A percentile compares a stretch with the other conserved stretches of the same genome.
Conservation (phyloP, 768 basidiomycete species). For the Suillus paluster region DNA sequence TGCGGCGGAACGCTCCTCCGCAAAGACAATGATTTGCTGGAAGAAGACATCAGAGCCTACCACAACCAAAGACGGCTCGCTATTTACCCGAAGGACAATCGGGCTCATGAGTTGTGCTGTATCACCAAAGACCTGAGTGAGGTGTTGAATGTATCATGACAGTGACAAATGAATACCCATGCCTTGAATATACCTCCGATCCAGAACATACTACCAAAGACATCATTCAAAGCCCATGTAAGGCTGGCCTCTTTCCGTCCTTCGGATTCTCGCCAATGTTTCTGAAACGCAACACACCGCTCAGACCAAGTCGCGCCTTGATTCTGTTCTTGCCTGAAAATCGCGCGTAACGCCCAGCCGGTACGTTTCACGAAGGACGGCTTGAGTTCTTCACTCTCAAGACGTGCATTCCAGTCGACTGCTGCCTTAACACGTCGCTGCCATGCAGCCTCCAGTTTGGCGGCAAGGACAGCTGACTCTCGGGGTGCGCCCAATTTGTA, state of each 20-base stretch:
- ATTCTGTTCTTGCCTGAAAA: slow-evolving; percentile 10
- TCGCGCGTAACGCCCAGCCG: slow-evolving; percentile 41
- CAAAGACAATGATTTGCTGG: slow-evolving; percentile 64
- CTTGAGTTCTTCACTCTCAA: slow-evolving; percentile 48
- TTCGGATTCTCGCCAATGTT: slow-evolving; percentile 48
- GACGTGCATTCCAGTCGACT: slow-evolving; percentile 55
- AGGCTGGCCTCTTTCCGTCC: slow-evolving; percentile 55
- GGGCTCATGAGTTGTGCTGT: slow-evolving; percentile 66
- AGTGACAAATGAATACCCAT: not conserved
- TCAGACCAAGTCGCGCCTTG: slow-evolving; percentile 26
- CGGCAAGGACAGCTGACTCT: slow-evolving; percentile 54
- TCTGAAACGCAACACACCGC: slow-evolving; percentile 37
- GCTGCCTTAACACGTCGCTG: slow-evolving; percentile 50
- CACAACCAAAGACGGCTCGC: not conserved
- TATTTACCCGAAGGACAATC: slow-evolving; percentile 58
- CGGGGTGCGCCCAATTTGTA: slow-evolving; percentile 64
- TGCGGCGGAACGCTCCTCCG: slow-evolving; percentile 50
- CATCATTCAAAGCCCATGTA: slow-evolving; percentile 63
- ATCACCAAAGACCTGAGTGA: slow-evolving; percentile 61
- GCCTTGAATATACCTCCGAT: slow-evolving; percentile 64
- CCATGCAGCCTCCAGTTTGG: slow-evolving; percentile 61
- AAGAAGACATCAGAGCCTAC: not conserved
- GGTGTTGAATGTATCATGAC: not conserved
- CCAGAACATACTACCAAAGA: slow-evolving; percentile 65
- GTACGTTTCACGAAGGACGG: slow-evolving; percentile 44